phyloP scores from a whole-genome alignment of 106 monocot genomes.

The Phalaenopsis aphrodite region DNA sequence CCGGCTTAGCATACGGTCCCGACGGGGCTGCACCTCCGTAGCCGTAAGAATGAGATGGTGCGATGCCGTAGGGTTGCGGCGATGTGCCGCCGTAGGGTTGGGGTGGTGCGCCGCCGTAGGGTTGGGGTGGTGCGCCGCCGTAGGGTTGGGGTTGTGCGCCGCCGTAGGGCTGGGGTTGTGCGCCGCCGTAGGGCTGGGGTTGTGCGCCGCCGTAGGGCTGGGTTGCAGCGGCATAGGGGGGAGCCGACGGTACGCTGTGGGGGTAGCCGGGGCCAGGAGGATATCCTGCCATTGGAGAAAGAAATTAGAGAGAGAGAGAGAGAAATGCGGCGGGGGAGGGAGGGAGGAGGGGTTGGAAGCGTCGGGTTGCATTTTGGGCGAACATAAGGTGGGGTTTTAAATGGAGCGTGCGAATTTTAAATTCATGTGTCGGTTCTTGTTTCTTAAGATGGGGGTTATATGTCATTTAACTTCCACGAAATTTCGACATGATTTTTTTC shows the following conservation, averaged over 20 bases:
- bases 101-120: background rate
- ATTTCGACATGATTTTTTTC: no score
- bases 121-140: background rate
- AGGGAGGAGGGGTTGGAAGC: background rate
- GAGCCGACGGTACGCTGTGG: background rate
- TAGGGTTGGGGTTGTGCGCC: background rate
- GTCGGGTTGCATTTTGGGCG: no score
- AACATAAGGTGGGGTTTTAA: no score
- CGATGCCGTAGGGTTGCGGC: background rate
- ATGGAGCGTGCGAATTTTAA: no score
- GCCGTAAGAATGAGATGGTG: background rate
- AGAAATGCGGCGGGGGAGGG: background rate
- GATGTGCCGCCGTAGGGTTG: background rate
- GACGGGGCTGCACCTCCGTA: no score
- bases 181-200: background rate
- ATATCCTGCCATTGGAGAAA: background rate
- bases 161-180: background rate
- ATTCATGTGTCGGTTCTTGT: no score
- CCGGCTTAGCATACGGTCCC: no score
- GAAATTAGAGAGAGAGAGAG: background rate
- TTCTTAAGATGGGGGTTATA: no score
- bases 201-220: background rate
- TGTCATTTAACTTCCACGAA: no score
- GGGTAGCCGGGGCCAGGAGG: conserved; percentile 4
- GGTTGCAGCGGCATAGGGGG: conserved; percentile 2